Percentiles rank a stretch among this genome's conserved stretches.
These are phyloP conservation scores for Conticribra weissflogii DNA, from an alignment of 108 stramenopile genomes.

Conservation along the genomic window DNA sequence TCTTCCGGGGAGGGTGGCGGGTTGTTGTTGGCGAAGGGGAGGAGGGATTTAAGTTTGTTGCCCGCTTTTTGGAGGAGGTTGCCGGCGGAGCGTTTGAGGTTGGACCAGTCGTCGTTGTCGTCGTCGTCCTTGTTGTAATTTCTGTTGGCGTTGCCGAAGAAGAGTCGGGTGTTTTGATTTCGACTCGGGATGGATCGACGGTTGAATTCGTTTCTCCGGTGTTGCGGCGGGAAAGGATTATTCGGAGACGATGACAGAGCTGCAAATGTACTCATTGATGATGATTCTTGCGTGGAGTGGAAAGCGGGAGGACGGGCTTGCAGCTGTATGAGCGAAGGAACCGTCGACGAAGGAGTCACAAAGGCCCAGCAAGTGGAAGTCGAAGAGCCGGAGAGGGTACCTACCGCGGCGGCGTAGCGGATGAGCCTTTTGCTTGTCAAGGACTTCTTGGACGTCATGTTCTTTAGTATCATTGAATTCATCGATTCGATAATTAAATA, in stretches of 20 bases:
- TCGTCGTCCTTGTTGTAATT: too few relatives aligned
- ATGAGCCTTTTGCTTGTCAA: conserved; percentile 8
- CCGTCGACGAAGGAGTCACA: conserved; percentile 6
- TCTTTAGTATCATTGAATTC: too few relatives aligned
- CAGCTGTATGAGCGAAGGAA: neutral
- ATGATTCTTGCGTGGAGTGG: neutral
- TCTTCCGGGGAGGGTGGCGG: conserved; percentile 67
- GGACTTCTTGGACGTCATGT: neutral
- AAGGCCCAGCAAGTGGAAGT: conserved; percentile 37
- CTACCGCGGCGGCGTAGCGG: conserved; percentile 29
- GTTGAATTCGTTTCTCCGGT: too few relatives aligned
- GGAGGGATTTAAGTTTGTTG: conserved; percentile 34
- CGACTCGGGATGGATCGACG: neutral
- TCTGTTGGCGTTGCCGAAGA: conserved; percentile 26
- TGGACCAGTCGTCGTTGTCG: conserved; percentile 44
- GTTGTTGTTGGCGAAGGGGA: conserved; percentile 48
- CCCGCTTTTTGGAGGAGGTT: conserved; percentile 50
- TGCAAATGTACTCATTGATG: neutral
- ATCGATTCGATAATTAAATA: too few relatives aligned
- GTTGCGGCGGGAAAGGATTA: too few relatives aligned
- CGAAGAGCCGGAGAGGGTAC: conserved; percentile 27
- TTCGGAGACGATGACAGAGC: neutral
- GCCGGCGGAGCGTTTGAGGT: conserved; percentile 27
- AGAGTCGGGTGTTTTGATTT: conserved; percentile 36
- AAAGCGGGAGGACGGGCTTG: neutral